Evolutionary conservation across 306 rosid genomes (phyloP).

Genomic region (Prunus fruticosa): DNA sequence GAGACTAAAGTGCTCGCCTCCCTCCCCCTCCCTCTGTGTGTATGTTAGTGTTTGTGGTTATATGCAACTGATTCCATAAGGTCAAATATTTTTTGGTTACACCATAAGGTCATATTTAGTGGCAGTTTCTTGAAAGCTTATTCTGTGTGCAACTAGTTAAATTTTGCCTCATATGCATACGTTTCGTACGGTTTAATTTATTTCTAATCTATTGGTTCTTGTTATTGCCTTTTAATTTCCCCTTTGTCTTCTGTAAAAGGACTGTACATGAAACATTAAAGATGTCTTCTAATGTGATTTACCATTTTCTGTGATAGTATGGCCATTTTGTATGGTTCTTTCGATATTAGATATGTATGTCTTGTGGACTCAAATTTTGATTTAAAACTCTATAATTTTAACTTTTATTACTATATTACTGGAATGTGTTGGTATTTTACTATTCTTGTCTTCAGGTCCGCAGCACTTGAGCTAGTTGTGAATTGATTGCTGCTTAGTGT

Average conservation of each 20-base stretch:
- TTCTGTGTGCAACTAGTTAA: background rate
- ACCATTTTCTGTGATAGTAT: background rate
- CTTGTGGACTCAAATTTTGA: background rate
- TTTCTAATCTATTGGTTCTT: background rate
- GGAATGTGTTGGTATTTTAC: background rate
- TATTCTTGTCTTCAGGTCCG: background rate
- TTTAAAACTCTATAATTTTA: background rate
- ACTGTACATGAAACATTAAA: background rate
- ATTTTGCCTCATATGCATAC: background rate
- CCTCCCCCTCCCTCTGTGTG: background rate
- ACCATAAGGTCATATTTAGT: background rate
- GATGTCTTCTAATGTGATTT: background rate
- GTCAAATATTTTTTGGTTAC: too few relatives aligned
- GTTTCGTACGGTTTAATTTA: background rate
- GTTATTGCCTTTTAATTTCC: background rate
- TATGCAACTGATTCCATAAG: background rate
- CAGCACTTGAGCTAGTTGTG: background rate
- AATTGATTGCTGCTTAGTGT: background rate
- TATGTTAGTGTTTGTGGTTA: background rate
- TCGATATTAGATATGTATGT: background rate
- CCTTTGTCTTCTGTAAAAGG: background rate
- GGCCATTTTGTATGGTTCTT: background rate
- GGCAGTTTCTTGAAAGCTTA: slow-evolving; percentile 7
- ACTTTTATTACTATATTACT: background rate
- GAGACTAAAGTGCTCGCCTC: background rate